Base-by-base conservation (phyloP, 495 filamentous ascomycete species). In the Ramalina peruviana region DNA sequence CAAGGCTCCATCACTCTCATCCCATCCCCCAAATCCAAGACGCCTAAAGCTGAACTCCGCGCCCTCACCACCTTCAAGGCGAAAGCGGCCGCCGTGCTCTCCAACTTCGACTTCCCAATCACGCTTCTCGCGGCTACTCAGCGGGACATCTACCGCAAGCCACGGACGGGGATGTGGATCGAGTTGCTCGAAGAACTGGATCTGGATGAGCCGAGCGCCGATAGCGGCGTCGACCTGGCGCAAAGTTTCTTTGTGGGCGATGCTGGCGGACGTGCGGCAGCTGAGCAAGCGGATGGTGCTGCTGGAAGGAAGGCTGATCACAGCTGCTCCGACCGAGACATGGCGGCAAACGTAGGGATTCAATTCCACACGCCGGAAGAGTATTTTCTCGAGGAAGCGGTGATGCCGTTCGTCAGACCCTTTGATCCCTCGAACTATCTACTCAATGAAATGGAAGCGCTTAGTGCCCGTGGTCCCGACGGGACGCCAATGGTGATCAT, bases 241-340 rank as follows among this genome's bases (percentile, higher is more conserved):
- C 62, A 71, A 6, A 90, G 85, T 6, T 70, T 94, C 49, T 94
- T 94, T 62, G 82, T 97, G 10, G 92, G 92, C 9, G 92, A 99
- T 70, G 90, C 92, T 19, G 92, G 77, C 43, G 83, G 83, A 15
- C 64, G 76, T 27, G 58, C 57, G 36, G 69, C 53, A 13, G 12
- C 12, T 12, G 30, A 33, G 9, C 30, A 33, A 33, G 30, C 9
- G 30, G 30, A 33, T 13, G 30, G 30, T 11, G 52, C 48, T 23
- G 56, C 53, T 36, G 56, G 51, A 17, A 60, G 64, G 15, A 66
- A 72, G 13, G 73, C 71, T 13, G 83, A 86, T 63, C 78, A 81
- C 61, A 88, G 88, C 21, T 86, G 83, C 59, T 84, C 78, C 21
- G 92, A 95, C 65, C 74, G 77, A 30, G 82, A 93, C 49, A 83